Percentiles rank a stretch among this genome's conserved stretches.
Conservation (phyloP, 163 green algal species). For the Scenedesmus sp. region DNA sequence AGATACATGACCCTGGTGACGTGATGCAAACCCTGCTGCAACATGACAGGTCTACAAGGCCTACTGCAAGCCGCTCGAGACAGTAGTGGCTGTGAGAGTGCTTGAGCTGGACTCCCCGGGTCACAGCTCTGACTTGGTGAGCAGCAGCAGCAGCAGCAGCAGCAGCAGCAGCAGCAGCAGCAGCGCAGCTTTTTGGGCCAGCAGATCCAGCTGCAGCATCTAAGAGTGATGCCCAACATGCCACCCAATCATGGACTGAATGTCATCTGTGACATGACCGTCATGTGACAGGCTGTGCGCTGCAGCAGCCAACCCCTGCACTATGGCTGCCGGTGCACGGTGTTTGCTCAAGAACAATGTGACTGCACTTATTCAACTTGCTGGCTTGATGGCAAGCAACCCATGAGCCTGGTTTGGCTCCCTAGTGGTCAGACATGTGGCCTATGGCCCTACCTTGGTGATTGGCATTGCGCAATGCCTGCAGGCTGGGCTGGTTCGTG, state of each 20-base stretch:
- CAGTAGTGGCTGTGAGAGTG: slow-evolving; percentile 90
- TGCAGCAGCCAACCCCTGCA: too few species aligned
- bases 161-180: neutral
- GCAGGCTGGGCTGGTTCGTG: slow-evolving; percentile 84
- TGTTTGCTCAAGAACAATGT: too few species aligned
- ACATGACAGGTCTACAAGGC: slow-evolving; percentile 73
- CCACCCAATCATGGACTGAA: too few species aligned
- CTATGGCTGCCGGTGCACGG: too few species aligned
- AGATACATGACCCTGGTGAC: too few species aligned
- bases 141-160: neutral
- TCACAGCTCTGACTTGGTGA: slow-evolving; percentile 79
- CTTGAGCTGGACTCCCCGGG: slow-evolving; percentile 91
- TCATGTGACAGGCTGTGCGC: too few species aligned
- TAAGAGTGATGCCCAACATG: too few species aligned
- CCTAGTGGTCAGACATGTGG: too few species aligned
- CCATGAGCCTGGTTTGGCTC: too few species aligned
- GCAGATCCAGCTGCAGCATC: neutral
- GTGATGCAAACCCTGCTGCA: neutral
- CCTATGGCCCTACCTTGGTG: too few species aligned
- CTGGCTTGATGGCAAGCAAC: neutral
- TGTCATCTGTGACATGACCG: too few species aligned
- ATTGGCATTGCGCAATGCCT: too few species aligned
- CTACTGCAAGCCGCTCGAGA: slow-evolving; percentile 74
- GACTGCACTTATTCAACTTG: neutral
- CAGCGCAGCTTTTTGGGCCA: neutral